phyloP scores from a whole-genome alignment of 169 alveolate genomes.

The Eimeria sp. region DNA sequence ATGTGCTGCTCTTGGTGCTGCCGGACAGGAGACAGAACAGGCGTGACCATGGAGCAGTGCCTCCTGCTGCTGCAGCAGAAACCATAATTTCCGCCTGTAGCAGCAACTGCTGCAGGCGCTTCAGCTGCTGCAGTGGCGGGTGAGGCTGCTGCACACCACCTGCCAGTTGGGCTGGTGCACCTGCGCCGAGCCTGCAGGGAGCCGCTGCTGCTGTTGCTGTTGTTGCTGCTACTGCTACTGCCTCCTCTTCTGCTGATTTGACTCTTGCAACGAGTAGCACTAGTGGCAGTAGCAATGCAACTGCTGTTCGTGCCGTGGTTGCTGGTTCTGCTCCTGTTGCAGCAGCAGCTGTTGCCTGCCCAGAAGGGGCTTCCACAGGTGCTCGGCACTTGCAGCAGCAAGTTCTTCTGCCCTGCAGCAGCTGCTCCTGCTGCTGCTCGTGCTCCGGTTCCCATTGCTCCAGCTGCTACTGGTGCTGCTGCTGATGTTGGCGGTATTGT shows the following conservation, averaged over 20 bases:
- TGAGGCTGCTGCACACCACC: conserved; percentile 54
- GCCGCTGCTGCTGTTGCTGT: conserved; percentile 20
- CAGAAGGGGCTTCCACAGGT: not conserved
- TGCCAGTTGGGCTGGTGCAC: conserved; percentile 49
- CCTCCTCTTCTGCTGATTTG: conserved; percentile 33
- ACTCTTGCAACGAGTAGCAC: conserved; percentile 25
- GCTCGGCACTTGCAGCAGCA: conserved; percentile 58
- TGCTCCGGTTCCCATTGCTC: not conserved
- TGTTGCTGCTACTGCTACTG: conserved; percentile 43
- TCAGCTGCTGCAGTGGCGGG: not conserved
- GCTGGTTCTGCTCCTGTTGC: not conserved
- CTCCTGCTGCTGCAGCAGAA: conserved; percentile 67
- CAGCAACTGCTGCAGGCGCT: conserved; percentile 44
- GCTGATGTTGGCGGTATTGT: not conserved
- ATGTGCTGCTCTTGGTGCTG: conserved; percentile 35
- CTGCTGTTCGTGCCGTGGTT: not conserved
- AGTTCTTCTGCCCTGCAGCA: conserved; percentile 5
- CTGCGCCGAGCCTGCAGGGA: conserved; percentile 47
- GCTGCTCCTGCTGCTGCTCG: not conserved
- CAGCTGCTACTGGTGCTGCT: not conserved
- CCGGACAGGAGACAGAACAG: conserved; percentile 16
- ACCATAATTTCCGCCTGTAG: not conserved
- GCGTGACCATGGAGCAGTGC: not conserved
- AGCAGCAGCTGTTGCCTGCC: conserved; percentile 23
- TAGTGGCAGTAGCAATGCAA: not conserved